Conservation (phyloP, 768 basidiomycete genomes). For the Cystofilobasidium bisporidii region DNA sequence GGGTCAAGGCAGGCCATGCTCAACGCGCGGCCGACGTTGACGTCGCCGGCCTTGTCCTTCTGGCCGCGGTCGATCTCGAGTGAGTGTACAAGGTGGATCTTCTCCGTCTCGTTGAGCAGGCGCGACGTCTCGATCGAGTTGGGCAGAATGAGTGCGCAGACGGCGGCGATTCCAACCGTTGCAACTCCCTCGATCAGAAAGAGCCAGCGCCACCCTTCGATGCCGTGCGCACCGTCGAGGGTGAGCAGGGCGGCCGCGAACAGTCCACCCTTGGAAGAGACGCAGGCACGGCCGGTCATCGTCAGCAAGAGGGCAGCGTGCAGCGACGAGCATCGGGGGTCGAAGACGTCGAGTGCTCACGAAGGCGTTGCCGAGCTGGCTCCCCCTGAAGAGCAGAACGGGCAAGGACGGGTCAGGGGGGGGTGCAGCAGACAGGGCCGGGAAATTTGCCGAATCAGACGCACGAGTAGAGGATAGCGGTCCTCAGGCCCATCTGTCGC, state of each 20-base stretch:
- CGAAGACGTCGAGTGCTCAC: background rate
- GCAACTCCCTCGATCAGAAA: background rate
- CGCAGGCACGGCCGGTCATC: conserved; percentile 15
- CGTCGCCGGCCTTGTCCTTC: conserved; percentile 34
- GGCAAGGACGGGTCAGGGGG: too few relatives aligned
- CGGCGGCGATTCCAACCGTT: background rate
- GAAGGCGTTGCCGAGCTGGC: conserved; percentile 36
- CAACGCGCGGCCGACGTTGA: conserved; percentile 31
- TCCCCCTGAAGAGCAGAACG: too few relatives aligned
- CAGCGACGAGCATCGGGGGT: background rate
- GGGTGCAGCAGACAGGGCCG: too few relatives aligned
- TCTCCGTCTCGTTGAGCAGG: conserved; percentile 44
- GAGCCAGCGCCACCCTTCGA: conserved; percentile 39
- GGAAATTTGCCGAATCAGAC: background rate
- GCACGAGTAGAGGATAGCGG: background rate
- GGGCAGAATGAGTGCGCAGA: conserved; percentile 29
- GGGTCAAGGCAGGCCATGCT: conserved; percentile 34
- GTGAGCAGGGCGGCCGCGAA: too few relatives aligned
- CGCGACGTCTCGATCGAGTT: conserved; percentile 72
- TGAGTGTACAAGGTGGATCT: conserved; percentile 32
- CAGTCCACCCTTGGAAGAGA: too few relatives aligned
- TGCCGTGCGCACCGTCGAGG: conserved; percentile 32
- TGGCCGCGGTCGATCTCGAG: conserved; percentile 35
- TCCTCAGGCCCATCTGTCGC: conserved; percentile 29
- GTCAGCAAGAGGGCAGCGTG: conserved; percentile 11